phyloP scores from a whole-genome alignment of 345 rosid species.

The Kernera saxatilis region DNA sequence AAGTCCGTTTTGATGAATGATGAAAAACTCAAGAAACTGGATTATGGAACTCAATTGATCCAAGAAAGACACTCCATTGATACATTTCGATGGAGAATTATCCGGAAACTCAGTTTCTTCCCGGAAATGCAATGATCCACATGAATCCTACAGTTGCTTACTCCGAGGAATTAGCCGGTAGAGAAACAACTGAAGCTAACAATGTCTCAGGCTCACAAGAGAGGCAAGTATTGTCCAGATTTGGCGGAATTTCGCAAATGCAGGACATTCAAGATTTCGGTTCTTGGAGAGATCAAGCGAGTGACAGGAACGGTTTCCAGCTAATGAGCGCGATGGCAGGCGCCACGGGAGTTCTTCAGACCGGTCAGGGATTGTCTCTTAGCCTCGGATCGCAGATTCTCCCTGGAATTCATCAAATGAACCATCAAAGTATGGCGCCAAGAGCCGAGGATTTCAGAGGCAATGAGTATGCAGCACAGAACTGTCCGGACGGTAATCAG shows the following conservation, averaged over 20 bases:
- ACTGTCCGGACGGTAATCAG: constrained; percentile 32
- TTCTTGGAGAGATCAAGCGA: constrained; percentile 48
- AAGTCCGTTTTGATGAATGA: neutral
- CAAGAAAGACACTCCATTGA: constrained; percentile 43
- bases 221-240: constrained; percentile 54
- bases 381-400: constrained; percentile 83
- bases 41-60: constrained; percentile 33
- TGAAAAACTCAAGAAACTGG: constrained; percentile 8
- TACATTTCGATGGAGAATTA: constrained; percentile 24
- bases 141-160: constrained; percentile 25
- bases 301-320: constrained; percentile 61
- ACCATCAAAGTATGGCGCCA: neutral
- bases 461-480: constrained; percentile 51
- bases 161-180: constrained; percentile 29
- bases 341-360: constrained; percentile 38
- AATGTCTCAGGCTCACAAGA: constrained; percentile 42
- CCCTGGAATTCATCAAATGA: constrained; percentile 21
- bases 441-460: constrained; percentile 48
- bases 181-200: constrained; percentile 34
- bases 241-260: constrained; percentile 48
- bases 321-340: constrained; percentile 50
- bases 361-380: constrained; percentile 61
- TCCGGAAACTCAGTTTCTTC: neutral
- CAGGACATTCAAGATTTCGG: constrained; percentile 48
- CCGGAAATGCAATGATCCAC: constrained; percentile 14